These are phyloP conservation scores for Apiotrichum laibachii DNA, from an alignment of 1,284 basidiomycete species.

Conservation along the genomic window DNA sequence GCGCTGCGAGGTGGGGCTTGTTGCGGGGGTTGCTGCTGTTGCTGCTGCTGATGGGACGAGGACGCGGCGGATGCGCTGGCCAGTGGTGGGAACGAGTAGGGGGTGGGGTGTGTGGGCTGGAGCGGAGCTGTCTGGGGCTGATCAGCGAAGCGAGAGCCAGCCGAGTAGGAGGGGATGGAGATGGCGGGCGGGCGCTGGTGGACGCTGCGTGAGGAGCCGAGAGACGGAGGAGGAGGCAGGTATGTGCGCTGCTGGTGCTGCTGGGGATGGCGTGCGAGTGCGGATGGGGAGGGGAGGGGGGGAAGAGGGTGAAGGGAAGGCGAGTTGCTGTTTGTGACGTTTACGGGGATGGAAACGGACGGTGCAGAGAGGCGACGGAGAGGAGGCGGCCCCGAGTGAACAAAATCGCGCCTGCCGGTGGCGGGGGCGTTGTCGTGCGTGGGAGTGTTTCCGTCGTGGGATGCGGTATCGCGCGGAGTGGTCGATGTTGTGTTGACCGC, in stretches of 20 bases:
- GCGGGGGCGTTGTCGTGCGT: slow-evolving; percentile 3
- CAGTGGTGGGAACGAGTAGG: neutral
- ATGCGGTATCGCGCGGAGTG: neutral
- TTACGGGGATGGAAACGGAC: neutral
- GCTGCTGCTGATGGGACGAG: neutral
- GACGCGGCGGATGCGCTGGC: neutral
- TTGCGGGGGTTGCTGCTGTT: neutral
- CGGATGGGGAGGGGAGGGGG: slow-evolving; percentile 4
- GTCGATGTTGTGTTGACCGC: neutral
- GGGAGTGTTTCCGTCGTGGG: neutral
- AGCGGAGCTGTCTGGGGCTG: slow-evolving; percentile 7
- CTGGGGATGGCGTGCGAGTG: neutral
- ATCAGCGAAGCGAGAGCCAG: neutral
- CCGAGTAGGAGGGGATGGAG: slow-evolving; percentile 4
- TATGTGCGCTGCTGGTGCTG: slow-evolving; percentile 2
- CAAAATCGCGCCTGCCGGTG: slow-evolving; percentile 1
- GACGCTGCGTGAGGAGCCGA: neutral
- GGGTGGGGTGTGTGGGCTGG: neutral
- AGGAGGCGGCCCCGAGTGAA: slow-evolving; percentile 5
- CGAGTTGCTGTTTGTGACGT: neutral
- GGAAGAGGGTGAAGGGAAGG: neutral
- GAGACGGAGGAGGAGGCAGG: slow-evolving; percentile 5
- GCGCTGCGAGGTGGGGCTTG: slow-evolving; percentile 9
- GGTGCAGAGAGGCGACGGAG: slow-evolving; percentile 4
- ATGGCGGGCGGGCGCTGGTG: slow-evolving; percentile 5